Base-by-base conservation (phyloP, 2,329 filamentous ascomycete species). In the Nemania sp. region DNA sequence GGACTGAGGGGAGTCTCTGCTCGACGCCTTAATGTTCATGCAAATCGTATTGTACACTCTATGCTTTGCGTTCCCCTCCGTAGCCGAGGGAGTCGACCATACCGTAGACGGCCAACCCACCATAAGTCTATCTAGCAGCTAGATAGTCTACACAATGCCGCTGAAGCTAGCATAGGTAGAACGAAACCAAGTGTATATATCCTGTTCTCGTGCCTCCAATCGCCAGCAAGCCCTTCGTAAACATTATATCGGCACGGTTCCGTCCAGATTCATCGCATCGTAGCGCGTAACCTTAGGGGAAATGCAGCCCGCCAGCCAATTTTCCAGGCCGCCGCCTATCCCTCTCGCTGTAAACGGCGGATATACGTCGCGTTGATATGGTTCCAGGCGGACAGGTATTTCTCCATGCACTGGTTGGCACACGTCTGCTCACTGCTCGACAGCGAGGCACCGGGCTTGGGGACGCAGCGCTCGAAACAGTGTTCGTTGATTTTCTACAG, bases 331-430 rank as follows among this genome's bases (percentile, higher is more conserved):
- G 53, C 43, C 35, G n/a, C 58, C 55, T 63, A 72, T 27, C 66
- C 82, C 82, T 90, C 89, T 72, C 85, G 84, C 79, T 90, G 88
- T 80, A 89, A 80, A 73, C 88, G 85, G 70, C 81, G 80, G 76
- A 93, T 87, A 79, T 93, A 93, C 47, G 89, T 85, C 55, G 85
- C 80, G 82, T 90, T 92, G 76, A 93, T 89, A 70, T 87, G 83
- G 82, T 94, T 94, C 92, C 92, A 95, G 11, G 91, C 87, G 35
- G 86, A 82, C 85, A 94, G 93, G 85, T 94, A 95, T 81, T 94
- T 94, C 76, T 94, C 92, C 88, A 94, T 92, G 84, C 92, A 95
- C 68, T 87, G 85, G 22, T 87, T 92, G 77, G 92, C 86, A 83
- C 92, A 95, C 24, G 87, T 84, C 77, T 89, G 84, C 79, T 95